Percentiles rank a stretch among this genome's conserved stretches.
phyloP scores from a whole-genome alignment of 768 basidiomycete species.

The Grammothele lineata region DNA sequence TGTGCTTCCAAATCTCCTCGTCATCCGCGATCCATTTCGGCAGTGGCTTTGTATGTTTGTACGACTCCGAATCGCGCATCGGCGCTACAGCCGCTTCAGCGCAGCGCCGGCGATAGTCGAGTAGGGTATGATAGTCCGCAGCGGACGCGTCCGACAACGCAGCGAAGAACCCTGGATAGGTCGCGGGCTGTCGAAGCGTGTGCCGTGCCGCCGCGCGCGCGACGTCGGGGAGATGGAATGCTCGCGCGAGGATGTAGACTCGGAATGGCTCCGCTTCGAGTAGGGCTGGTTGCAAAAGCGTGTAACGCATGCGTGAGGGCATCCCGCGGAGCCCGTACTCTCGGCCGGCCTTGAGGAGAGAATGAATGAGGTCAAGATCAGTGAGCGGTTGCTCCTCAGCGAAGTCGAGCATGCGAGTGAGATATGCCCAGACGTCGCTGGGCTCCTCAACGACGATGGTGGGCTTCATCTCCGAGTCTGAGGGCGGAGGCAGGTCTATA shows the following conservation, averaged over 20 bases:
- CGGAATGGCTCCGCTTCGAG: constrained; percentile 4
- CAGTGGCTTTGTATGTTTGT: no score
- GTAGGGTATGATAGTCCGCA: constrained; percentile 7
- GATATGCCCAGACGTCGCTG: no score
- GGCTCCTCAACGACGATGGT: no score
- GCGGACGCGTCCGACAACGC: constrained; percentile 7
- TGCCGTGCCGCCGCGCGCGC: constrained; percentile 3
- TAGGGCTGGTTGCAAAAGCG: constrained; percentile 1
- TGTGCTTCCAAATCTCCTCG: no score
- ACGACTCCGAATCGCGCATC: no score
- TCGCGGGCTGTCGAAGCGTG: constrained; percentile 1
- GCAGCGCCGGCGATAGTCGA: constrained; percentile 5
- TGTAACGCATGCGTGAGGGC: neutral
- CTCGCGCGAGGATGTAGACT: constrained; percentile 14
- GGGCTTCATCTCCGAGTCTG: no score
- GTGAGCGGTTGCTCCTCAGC: neutral
- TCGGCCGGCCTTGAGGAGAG: constrained; percentile 8
- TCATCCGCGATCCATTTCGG: no score
- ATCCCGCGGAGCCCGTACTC: constrained; percentile 5
- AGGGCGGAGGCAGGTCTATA: no score
- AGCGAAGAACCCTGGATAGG: neutral
- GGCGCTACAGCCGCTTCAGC: constrained; percentile 2
- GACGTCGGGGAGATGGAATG: constrained; percentile 6
- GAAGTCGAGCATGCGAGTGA: no score
- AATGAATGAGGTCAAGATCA: neutral